phyloP scores from a whole-genome alignment of 2,329 filamentous ascomycete genomes.

The Amylocarpus encephaloides region DNA sequence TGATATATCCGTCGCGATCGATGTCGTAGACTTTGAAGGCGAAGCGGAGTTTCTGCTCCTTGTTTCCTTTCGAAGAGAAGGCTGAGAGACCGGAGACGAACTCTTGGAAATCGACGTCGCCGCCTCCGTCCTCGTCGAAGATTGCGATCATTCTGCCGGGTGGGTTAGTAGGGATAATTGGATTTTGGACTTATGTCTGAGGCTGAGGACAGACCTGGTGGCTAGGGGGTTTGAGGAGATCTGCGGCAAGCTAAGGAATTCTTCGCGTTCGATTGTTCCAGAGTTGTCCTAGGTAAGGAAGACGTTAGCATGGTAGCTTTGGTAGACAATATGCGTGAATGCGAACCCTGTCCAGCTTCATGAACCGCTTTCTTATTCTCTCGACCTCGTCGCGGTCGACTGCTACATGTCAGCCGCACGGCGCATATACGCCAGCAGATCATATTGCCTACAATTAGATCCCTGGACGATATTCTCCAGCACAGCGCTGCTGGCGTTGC shows the following conservation, averaged over 20 bases:
- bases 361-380: conserved; percentile 90
- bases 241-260: conserved; percentile 94
- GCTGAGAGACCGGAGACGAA: conserved; percentile 93
- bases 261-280: conserved; percentile 95
- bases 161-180: background rate
- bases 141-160: conserved; percentile 89
- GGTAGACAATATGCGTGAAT: background rate
- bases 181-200: background rate
- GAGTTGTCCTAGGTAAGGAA: conserved; percentile 75
- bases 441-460: conserved; percentile 71
- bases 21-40: conserved; percentile 99
- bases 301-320: background rate
- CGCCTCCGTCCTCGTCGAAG: conserved; percentile 96
- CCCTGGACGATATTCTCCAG: conserved; percentile 94
- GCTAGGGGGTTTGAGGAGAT: conserved; percentile 97
- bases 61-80: conserved; percentile 97
- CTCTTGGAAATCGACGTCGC: conserved; percentile 97
- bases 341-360: conserved; percentile 95
- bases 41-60: conserved; percentile 96
- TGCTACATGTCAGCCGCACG: conserved; percentile 34
- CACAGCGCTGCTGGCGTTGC: conserved; percentile 65
- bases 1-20: conserved; percentile 96
- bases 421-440: conserved; percentile 2
- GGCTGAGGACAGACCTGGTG: conserved; percentile 56
- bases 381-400: conserved; percentile 98